A percentile compares a stretch with the other conserved stretches of the same genome.
These are phyloP conservation scores for Aspergillus persii DNA, from an alignment of 2,329 filamentous ascomycete species.

Conservation along the genomic window DNA sequence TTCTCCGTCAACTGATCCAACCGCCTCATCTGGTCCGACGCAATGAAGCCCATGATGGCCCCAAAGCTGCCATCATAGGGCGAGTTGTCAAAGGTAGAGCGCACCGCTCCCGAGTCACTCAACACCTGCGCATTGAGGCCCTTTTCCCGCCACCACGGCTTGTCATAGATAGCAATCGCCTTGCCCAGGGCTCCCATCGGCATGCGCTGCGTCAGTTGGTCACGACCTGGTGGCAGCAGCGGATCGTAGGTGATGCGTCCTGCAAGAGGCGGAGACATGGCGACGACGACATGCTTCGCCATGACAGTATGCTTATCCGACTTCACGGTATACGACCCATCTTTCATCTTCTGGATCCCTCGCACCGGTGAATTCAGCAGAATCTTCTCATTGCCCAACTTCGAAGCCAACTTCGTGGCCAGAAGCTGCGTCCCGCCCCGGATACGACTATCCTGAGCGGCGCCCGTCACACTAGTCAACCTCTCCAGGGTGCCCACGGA, in stretches of 20 bases:
- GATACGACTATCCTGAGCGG: conserved; percentile 1
- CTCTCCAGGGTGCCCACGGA: conserved; percentile 1
- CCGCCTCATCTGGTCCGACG: conserved; percentile 23
- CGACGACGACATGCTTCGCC: background rate
- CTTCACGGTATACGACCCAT: background rate
- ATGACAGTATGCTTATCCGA: background rate
- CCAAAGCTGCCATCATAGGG: conserved; percentile 21
- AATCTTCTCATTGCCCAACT: background rate
- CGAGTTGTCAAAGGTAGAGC: conserved; percentile 21
- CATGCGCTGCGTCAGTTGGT: conserved; percentile 17
- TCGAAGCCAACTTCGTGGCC: background rate
- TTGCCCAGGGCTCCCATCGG: conserved; percentile 14
- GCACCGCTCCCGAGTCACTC: conserved; percentile 16
- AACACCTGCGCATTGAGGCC: conserved; percentile 21
- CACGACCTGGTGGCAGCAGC: conserved; percentile 5
- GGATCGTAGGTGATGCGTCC: background rate
- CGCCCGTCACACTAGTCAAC: background rate
- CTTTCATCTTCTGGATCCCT: background rate
- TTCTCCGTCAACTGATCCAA: conserved; percentile 19
- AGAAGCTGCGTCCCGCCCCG: background rate
- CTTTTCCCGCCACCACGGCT: conserved; percentile 20
- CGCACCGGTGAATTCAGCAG: background rate
- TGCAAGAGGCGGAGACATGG: background rate
- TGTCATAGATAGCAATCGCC: conserved; percentile 9
- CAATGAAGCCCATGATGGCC: conserved; percentile 27